Base-by-base conservation (phyloP, 1,284 basidiomycete species). In the Prillingera fragicola region DNA sequence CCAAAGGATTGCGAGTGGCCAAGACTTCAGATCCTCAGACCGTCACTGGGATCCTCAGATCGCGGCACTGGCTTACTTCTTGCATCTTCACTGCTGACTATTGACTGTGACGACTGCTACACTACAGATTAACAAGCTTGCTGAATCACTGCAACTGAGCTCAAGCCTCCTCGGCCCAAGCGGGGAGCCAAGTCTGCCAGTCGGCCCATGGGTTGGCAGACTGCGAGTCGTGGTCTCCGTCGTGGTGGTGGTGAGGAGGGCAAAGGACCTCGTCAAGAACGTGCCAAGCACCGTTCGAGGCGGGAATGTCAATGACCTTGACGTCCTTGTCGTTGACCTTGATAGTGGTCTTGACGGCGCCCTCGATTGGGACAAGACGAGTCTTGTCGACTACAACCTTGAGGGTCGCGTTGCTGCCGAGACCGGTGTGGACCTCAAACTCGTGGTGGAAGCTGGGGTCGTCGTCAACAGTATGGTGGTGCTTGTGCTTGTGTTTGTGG, bases 231-330 rank as follows among this genome's bases (percentile, higher is more conserved):
- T 57, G 62, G 22, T 64, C 51, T 26, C 60, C 45, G 45, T 69
- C 54, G 29, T 65, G 59, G 45, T 70, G 62, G 41, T 63, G 53
- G 50, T 66, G 63, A 47, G 70, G 64, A 28, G 82, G 80, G 58
- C 78, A 73, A 29, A 83, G 71, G 19, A 83, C 57, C 41, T 66
- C 69, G 37, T 73, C 65, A 25, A 84, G 54, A 21, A 78, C 67
- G 63, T 84, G 81, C 18, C 78, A 62, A 19, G 75, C 82, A 12
- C 81, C 82, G 51, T 84, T 83, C 35, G 75, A 60, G 2, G 75
- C 72, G 0, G 77, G 73, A 15, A 80, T 63, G 57, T 86, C 84
- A 38, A 76, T 67, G 8, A 75, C 54, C 15, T 63, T 56, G 25
- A 79, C 77, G 3, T 58, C 55, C 17, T 72, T 71, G 19, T 76